Evolutionary conservation across 2,329 filamentous ascomycete genomes (phyloP), one percentile per base, ranked within the genome.

Genomic region (Stylonectria norvegica): DNA sequence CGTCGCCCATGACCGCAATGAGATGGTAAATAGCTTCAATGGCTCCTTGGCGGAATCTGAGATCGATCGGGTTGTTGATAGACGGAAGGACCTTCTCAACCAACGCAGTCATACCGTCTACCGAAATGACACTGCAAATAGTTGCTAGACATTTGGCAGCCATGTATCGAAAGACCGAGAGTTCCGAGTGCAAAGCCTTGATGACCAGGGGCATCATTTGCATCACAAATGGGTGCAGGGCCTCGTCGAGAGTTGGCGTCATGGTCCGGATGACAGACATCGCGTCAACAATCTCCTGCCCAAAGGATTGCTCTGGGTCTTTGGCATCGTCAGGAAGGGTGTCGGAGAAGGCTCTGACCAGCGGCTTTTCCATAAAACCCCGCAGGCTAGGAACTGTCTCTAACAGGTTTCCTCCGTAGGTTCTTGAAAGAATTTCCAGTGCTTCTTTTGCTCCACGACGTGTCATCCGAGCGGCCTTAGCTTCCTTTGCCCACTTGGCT

Each of bases 61-160:
- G 76, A 57, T 98, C 91, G 44, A 94, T 68, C 1, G 89, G 85
- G 55, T 96, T 96, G 69, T 76, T 93, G 64, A 97, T 95, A 2
- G 87, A 87, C 5, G 93, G 93, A 31, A 98, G 66, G 8, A 98
- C 89, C 58, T 89, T 86, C 63, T 97, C 88, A 1, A 98, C 93
- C 16, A 98, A 72, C 61, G 91, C 89, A 0, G 91, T 98, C 83
- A 98, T 96, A 37, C 89, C 93, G 48, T 95, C 84, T 5, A 97
- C 85, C 0, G 89, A 88, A 53, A 98, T 94, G 51, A 97, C 86
- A 61, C 91, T 98, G 73, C 94, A 98, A 31, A 97, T 85, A 2
- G 93, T 98, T 7, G 93, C 94, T 62, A 98, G 81, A 61, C 93
- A 97, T 64, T 98, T 98, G 1, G 93, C 93, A 17, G 93, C 93